Percentiles rank a stretch among this genome's conserved stretches.
Conservation (phyloP, 208 protist genomes). For the Leishmania tarentolae region DNA sequence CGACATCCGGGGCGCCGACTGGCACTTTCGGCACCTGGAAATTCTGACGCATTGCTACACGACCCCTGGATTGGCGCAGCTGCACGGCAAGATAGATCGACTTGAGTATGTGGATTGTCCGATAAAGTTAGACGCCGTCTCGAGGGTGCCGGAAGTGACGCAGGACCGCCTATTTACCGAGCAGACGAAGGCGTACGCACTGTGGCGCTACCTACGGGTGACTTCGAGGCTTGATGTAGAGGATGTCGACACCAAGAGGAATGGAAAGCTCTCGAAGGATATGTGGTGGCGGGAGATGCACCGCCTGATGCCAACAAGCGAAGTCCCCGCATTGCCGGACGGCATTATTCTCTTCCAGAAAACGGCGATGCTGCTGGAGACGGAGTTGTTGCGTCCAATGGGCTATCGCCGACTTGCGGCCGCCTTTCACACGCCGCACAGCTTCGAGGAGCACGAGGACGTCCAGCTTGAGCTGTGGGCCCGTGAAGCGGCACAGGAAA, state of each 20-base stretch:
- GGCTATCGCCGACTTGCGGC: conserved; percentile 39
- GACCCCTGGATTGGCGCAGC: conserved; percentile 66
- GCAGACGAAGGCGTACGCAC: conserved; percentile 45
- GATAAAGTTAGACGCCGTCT: conserved; percentile 38
- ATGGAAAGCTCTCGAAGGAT: neutral
- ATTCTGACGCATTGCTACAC: conserved; percentile 72
- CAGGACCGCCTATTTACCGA: conserved; percentile 61
- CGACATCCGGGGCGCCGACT: conserved; percentile 39
- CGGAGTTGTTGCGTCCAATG: conserved; percentile 41
- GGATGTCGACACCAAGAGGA: neutral
- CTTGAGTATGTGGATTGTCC: conserved; percentile 63
- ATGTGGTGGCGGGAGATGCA: conserved; percentile 27
- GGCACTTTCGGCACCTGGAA: conserved; percentile 47
- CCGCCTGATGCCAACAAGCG: conserved; percentile 19
- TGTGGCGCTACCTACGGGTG: conserved; percentile 57
- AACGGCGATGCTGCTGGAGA: conserved; percentile 31
- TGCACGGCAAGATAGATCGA: conserved; percentile 70
- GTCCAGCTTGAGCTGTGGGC: conserved; percentile 68
- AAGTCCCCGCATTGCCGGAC: conserved; percentile 40
- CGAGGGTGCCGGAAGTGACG: conserved; percentile 36
- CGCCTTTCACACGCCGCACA: conserved; percentile 48
- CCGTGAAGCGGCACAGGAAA: neutral
- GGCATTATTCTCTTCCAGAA: conserved; percentile 62
- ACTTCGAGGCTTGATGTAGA: conserved; percentile 4
- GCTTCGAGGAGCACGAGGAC: conserved; percentile 49